phyloP scores from a whole-genome alignment of 306 rosid species.

The Castanospermum australe region DNA sequence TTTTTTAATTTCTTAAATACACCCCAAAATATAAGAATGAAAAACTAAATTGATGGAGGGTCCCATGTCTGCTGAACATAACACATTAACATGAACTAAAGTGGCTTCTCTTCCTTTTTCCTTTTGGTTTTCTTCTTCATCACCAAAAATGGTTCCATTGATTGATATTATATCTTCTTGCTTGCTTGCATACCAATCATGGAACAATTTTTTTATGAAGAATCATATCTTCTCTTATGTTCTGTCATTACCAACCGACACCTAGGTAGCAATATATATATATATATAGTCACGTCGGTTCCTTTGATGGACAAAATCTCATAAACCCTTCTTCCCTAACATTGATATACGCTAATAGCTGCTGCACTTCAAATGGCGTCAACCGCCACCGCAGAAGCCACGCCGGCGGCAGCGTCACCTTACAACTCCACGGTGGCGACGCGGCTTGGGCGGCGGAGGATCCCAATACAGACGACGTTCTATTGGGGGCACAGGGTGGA shows the following conservation, averaged over 20 bases:
- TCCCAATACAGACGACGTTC: conserved; percentile 45
- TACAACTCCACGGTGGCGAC: conserved; percentile 43
- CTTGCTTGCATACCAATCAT: conserved; percentile 33
- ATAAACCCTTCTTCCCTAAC: background rate
- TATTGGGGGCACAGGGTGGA: conserved; percentile 60
- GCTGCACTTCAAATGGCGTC: conserved; percentile 1
- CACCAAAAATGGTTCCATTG: background rate
- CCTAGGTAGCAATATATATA: background rate
- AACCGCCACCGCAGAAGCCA: background rate
- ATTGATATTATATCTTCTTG: background rate
- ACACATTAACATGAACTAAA: too few relatives aligned
- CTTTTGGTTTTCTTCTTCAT: conserved; percentile 24
- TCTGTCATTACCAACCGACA: conserved; percentile 35
- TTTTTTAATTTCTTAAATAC: too few relatives aligned
- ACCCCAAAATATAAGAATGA: background rate
- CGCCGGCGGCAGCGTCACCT: background rate
- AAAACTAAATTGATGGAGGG: conserved; percentile 23
- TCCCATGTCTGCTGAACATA: conserved; percentile 32
- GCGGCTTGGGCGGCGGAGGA: conserved; percentile 36
- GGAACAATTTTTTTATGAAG: conserved; percentile 30
- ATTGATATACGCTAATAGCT: background rate
- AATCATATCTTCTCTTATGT: conserved; percentile 21
- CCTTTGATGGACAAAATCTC: background rate
- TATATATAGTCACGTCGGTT: background rate
- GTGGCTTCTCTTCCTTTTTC: conserved; percentile 25